Evolutionary conservation across 2,329 filamentous ascomycete species (phyloP).

Genomic region (Ophiocordyceps robertsii): DNA sequence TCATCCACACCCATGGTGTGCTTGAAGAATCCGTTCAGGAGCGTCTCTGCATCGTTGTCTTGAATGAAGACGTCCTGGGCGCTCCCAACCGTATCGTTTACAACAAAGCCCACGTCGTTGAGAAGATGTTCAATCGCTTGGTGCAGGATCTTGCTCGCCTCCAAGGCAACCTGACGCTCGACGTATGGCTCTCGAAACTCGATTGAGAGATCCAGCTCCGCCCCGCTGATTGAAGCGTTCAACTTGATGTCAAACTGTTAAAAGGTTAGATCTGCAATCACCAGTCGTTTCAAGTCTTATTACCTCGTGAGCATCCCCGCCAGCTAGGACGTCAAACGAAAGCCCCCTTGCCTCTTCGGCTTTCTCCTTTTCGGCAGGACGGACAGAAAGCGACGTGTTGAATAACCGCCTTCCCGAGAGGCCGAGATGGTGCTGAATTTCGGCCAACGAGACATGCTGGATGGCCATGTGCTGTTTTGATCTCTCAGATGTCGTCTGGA

Average conservation of each 20-base stretch:
- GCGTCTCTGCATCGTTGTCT: neutral
- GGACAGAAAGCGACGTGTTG: conserved; percentile 19
- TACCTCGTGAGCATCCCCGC: conserved; percentile 7
- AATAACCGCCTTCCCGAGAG: conserved; percentile 12
- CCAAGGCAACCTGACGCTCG: neutral
- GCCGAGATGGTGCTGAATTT: conserved; percentile 23
- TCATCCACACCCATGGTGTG: conserved; percentile 1
- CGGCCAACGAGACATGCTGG: conserved; percentile 34
- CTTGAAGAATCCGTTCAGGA: conserved; percentile 4
- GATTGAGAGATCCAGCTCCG: conserved; percentile 2
- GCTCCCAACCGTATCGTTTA: neutral
- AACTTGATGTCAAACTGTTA: conserved; percentile 2
- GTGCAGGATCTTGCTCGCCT: conserved; percentile 1
- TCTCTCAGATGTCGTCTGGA: conserved; percentile 29
- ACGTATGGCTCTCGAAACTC: conserved; percentile 4
- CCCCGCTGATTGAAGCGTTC: conserved; percentile 1
- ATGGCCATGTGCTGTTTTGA: conserved; percentile 31
- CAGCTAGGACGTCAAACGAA: conserved; percentile 2
- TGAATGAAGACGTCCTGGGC: neutral
- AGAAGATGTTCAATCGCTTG: conserved; percentile 2
- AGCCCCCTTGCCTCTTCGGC: neutral
- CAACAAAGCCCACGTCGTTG: neutral
- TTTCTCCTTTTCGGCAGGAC: conserved; percentile 6
- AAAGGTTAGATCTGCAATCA: neutral
- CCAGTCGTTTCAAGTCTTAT: neutral